Evolutionary conservation across 164 flowering plant species (phyloP).

Genomic region (Dillenia turbinata): DNA sequence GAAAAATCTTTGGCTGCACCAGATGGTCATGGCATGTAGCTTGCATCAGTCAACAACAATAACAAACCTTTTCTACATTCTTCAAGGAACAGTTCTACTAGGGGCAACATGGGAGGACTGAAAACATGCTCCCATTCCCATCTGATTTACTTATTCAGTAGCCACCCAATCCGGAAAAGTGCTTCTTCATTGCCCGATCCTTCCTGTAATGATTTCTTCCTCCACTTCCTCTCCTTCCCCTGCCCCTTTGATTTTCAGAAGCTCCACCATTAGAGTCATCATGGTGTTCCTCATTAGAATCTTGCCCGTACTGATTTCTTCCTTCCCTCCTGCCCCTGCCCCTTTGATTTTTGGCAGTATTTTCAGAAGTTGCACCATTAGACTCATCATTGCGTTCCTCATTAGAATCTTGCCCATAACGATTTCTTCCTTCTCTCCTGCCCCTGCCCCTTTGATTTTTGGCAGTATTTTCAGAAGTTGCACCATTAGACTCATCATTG

Average conservation of each 20-base stretch:
- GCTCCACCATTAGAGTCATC: constrained; percentile 23
- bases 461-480: background rate
- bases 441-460: constrained; percentile 25
- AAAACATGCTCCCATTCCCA: background rate
- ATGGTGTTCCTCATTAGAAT: constrained; percentile 26
- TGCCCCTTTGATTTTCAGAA: constrained; percentile 4
- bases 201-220: constrained; percentile 49
- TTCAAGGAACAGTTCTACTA: too few species aligned
- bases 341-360: constrained; percentile 16
- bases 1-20: too few species aligned
- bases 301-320: too few species aligned
- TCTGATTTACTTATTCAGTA: constrained; percentile 6
- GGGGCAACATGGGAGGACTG: too few species aligned
- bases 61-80: too few species aligned
- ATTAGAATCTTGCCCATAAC: constrained; percentile 15
- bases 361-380: constrained; percentile 14
- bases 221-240: constrained; percentile 46
- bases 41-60: too few species aligned
- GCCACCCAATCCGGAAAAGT: constrained; percentile 58
- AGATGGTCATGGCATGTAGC: too few species aligned
- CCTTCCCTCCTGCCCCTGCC: constrained; percentile 24
- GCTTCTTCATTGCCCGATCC: constrained; percentile 73
- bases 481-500: constrained; percentile 27
- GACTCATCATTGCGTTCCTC: constrained; percentile 26
- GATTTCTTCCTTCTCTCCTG: constrained; percentile 5